Percentiles rank a stretch among this genome's conserved stretches.
These are phyloP conservation scores for Podosphaera aphanis DNA, from an alignment of 2,329 filamentous ascomycete species.

Conservation along the genomic window DNA sequence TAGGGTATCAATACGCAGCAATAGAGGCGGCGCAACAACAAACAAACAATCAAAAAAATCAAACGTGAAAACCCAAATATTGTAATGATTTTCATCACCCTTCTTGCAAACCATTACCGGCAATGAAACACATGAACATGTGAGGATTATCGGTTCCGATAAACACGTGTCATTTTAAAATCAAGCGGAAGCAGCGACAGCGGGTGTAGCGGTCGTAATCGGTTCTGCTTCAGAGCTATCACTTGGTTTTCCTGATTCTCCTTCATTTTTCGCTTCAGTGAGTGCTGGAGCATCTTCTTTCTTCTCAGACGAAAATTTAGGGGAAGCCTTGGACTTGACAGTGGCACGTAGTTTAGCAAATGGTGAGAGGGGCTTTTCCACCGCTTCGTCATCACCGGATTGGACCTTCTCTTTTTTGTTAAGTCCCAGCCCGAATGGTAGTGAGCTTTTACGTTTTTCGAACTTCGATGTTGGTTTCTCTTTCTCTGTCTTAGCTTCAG, in stretches of 20 bases:
- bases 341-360: slow-evolving; percentile 17
- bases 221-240: background rate
- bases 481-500: slow-evolving; percentile 19
- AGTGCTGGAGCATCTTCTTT: slow-evolving; percentile 23
- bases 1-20: slow-evolving; percentile 19
- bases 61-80: background rate
- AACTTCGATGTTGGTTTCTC: slow-evolving; percentile 19
- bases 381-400: slow-evolving; percentile 21
- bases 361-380: slow-evolving; percentile 16
- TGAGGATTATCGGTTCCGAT: too few species aligned
- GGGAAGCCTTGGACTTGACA: slow-evolving; percentile 15
- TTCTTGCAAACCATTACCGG: slow-evolving; percentile 11
- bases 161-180: too few species aligned
- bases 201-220: slow-evolving; percentile 8
- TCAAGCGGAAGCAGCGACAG: slow-evolving; percentile 15
- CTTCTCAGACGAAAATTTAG: slow-evolving; percentile 21
- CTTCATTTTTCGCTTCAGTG: slow-evolving; percentile 10
- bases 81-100: background rate
- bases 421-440: slow-evolving; percentile 23
- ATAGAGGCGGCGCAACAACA: slow-evolving; percentile 9
- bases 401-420: slow-evolving; percentile 34
- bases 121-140: too few species aligned
- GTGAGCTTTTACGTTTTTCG: slow-evolving; percentile 38
- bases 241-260: slow-evolving; percentile 10
- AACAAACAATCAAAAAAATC: background rate